Base-by-base conservation (phyloP, 371 early-diverging fungal genomes). In the Syncephalis plumigaleata region DNA sequence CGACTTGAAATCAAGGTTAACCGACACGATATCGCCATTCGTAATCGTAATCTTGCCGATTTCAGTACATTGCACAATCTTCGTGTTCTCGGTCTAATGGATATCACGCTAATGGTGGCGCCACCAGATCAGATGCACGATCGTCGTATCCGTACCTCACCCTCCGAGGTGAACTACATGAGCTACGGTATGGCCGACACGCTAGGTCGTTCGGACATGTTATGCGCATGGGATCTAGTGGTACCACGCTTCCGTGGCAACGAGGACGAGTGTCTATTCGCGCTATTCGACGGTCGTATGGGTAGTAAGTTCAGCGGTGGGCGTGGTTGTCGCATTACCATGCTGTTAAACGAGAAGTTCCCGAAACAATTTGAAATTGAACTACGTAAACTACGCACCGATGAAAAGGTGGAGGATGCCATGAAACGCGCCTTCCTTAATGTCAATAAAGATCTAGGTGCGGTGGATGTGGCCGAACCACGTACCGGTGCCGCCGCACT, bases 251-350 rank as follows among this genome's bases (percentile, higher is more conserved):
- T 89, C 56, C 66, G 85, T 36, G 75, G 72, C 42, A 61, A 70
- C n/a, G 84, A 84, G 36, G 85, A 89, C 46, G 88, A 89, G 48
- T 80, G 82, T 36, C 49, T 92, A 5, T 91, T 92, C 70, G 93
- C 80, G 3, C 55, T 92, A 7, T 88, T 90, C 61, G 87, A 89
- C 53, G 86, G 81, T 0, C 66, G 78, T 31, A 51, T 60, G n/a
- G 71, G 78, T 1, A 71, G 70, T 43, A 66, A 67, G 24, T 59
- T 83, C 24, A 78, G 75, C 25, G 31, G 31, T 31, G 31, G 31
- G 11, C 31, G 31, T 31, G 31, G 31, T 11, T 31, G 31, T 31
- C 31, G 31, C 11, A 31, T 31, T 31, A 31, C 31, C 4, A 77
- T 79, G 27, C 76, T 75, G 42, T 59, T 89, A 15, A 78, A 77